Base-by-base conservation (phyloP, 768 basidiomycete species). In the Tylopilus subfusipes region DNA sequence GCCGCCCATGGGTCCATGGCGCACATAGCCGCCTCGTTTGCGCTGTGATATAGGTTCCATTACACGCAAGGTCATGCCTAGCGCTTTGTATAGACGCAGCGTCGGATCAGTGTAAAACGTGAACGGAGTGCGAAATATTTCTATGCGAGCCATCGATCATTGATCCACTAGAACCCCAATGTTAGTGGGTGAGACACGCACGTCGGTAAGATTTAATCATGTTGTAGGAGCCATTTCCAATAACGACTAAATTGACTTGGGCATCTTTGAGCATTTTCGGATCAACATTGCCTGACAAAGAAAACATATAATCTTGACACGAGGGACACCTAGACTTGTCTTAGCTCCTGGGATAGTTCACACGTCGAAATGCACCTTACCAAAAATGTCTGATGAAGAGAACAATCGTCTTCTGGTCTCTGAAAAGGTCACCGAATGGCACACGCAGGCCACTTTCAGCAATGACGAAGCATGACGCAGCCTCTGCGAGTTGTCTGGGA, bases 321-420 rank as follows among this genome's bases (percentile, higher is more conserved):
- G 84, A 71, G 0, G 89, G 86, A 65, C 92, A 94, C 80, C 83
- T 81, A 39, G 5, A 42, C 34, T 0, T n/a, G 22, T 49, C 48
- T 58, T 45, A 60, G 42, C 25, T 18, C 22, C 18, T 13, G 44
- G 19, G 18, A 14, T 48, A 16, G 12, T 55, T 54, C 54, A 30
- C 45, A 53, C 43, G 50, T 49, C 24, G 45, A 21, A 36, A 40
- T 45, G 42, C 11, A 22, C 59, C 68, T 54, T 47, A 81, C 88
- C 85, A 90, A 72, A 93, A 93, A 69, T 93, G 90, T 40, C 93
- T 78, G 58, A 97, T 86, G 74, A 96, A 96, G 39, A 93, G 72
- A 49, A 93, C 83, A 57, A 93, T 78, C 1, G 86, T 87, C 66
- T 75, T 79, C 57, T 76, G 74, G 12, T 75, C 67, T 43, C 64